Evolutionary conservation across 768 basidiomycete genomes (phyloP).

Genomic region (Suillus spraguei): DNA sequence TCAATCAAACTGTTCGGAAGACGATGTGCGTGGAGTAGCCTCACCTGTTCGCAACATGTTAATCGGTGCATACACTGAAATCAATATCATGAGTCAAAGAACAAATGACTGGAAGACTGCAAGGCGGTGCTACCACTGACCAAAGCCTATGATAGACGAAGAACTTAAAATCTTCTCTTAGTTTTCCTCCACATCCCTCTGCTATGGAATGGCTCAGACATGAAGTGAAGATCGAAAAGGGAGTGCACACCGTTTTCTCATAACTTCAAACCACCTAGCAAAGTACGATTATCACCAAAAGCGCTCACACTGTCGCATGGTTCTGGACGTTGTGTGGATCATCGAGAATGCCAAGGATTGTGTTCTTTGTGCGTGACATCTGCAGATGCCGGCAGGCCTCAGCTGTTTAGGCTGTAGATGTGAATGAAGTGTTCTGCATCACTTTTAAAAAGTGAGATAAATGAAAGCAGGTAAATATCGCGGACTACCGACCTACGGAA

Average conservation of each 20-base stretch:
- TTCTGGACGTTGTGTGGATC: constrained; percentile 18
- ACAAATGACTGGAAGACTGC: not conserved
- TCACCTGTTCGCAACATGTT: constrained; percentile 48
- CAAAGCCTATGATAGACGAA: constrained; percentile 39
- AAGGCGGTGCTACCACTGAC: constrained; percentile 27
- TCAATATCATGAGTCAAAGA: not conserved
- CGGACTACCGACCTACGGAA: not conserved
- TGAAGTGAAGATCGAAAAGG: not conserved
- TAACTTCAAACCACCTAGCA: not conserved
- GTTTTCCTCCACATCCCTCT: constrained; percentile 35
- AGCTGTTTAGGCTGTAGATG: not conserved
- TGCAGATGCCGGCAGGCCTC: not conserved
- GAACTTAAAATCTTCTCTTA: constrained; percentile 33
- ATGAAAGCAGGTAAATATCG: not conserved
- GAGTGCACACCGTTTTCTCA: constrained; percentile 29
- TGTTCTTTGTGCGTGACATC: not conserved
- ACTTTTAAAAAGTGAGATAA: not conserved
- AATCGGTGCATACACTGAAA: constrained; percentile 56
- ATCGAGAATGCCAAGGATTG: not conserved
- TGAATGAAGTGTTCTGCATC: not conserved
- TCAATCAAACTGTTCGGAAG: too few species aligned
- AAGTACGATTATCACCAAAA: not conserved
- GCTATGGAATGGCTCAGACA: not conserved
- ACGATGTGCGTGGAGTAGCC: constrained; percentile 22
- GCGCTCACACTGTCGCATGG: not conserved